A percentile compares a stretch with the other conserved stretches of the same genome.
phyloP scores from a whole-genome alignment of 2,329 filamentous ascomycete genomes.

The Paramyrothecium sp. region DNA sequence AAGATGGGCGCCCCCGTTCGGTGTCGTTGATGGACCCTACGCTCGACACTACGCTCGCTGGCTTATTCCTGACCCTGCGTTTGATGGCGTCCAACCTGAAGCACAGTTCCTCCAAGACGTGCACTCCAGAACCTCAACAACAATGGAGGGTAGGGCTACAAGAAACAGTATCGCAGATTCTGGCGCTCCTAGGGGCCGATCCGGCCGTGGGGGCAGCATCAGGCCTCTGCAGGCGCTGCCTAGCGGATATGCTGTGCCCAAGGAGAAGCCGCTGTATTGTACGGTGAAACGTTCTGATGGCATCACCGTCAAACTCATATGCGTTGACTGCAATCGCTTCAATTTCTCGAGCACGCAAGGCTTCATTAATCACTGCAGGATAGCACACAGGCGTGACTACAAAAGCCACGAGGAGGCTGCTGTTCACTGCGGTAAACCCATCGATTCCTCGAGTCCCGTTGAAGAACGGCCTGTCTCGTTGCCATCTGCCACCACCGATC shows the following conservation, averaged over 20 bases:
- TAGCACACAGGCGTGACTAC: conserved; percentile 89
- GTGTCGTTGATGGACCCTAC: conserved; percentile 89
- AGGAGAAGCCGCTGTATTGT: conserved; percentile 80
- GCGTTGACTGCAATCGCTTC: conserved; percentile 81
- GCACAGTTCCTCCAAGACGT: conserved; percentile 39
- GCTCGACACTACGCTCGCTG: conserved; percentile 93
- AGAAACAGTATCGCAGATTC: conserved; percentile 63
- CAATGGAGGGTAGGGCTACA: conserved; percentile 71
- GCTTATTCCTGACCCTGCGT: conserved; percentile 85
- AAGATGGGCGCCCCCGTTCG: conserved; percentile 81
- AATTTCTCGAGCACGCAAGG: conserved; percentile 96
- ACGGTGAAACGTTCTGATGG: conserved; percentile 84
- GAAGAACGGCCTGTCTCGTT: conserved; percentile 21
- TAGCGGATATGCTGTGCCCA: conserved; percentile 68
- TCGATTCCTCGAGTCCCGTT: conserved; percentile 48
- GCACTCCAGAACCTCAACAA: conserved; percentile 40
- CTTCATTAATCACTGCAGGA: conserved; percentile 99
- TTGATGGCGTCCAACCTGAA: conserved; percentile 66
- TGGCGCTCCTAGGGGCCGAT: conserved; percentile 45
- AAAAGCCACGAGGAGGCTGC: conserved; percentile 96
- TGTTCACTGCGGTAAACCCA: conserved; percentile 77
- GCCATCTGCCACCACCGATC: conserved; percentile 9
- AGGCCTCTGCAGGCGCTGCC: conserved; percentile 69
- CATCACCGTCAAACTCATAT: conserved; percentile 84
- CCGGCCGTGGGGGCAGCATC: conserved; percentile 47